Evolutionary conservation across 192 early-diverging fungal genomes (phyloP), one percentile per base, ranked within the genome.

Genomic region (Phlyctochytrium planicorne): DNA sequence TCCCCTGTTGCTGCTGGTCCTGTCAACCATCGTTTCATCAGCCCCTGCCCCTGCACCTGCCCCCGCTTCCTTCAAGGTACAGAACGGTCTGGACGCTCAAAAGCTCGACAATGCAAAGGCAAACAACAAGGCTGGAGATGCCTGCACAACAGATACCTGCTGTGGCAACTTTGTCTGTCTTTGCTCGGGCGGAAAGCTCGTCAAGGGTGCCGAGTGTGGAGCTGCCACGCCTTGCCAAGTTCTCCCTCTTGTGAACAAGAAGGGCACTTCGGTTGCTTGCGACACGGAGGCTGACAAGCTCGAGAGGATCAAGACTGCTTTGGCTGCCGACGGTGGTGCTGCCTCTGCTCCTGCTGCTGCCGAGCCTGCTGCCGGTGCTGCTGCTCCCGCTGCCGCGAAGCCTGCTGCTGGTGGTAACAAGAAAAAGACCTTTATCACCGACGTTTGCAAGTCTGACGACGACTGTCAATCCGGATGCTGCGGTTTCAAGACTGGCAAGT

Each of bases 401-500:
- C 32, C n/a, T n/a, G n/a, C n/a, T n/a, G 36, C 55, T 29, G 67
- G 59, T 27, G 52, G 40, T 50, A 40, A 56, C 23, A 68, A 68
- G 67, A 60, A 37, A 6, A 68, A 56, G 1, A 67, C 70, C 61
- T 75, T 75, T 33, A 75, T 75, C 32, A 75, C 74, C 2, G 74
- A 57, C 27, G 65, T 57, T 50, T 75, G 74, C 12, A 0, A 23
- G 6, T 31, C 24, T 27, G 74, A 75, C 35, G 74, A 0, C 0
- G 74, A 76, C 37, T 75, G 74, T 53, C 74, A 60, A 1, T 77
- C 75, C 0, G 73, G 30, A 31, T 75, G 74, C 59, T 75, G 74
- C 35, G 74, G 65, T 0, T 72, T 72, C 55, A 65, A 30, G 4
- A 53, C 66, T 40, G 70, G 70, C 6, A 72, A 72, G 36, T 72